phyloP scores from a whole-genome alignment of 2,329 filamentous ascomycete genomes.

The Diaporthe amygdali region DNA sequence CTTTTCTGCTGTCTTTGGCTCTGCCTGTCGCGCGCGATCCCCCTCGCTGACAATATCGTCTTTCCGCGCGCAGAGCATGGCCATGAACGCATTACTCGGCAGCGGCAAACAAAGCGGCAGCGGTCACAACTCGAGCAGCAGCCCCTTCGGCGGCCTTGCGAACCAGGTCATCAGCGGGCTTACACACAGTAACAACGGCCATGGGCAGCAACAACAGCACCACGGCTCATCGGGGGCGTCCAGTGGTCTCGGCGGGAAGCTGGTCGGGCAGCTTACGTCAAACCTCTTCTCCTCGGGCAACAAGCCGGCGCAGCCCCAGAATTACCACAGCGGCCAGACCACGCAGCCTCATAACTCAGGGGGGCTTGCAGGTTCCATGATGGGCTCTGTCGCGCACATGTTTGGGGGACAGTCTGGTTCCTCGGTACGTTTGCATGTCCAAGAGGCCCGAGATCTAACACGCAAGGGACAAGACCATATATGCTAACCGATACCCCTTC shows the following conservation, averaged over 20 bases:
- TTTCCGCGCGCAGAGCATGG: slow-evolving; percentile 54
- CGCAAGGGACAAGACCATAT: too few relatives aligned
- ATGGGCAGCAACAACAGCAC: slow-evolving; percentile 26
- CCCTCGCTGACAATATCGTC: slow-evolving; percentile 6
- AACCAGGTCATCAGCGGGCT: slow-evolving; percentile 52
- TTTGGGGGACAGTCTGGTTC: slow-evolving; percentile 54
- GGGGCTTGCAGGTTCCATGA: slow-evolving; percentile 55
- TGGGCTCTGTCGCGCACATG: slow-evolving; percentile 58
- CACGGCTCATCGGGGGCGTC: slow-evolving; percentile 33
- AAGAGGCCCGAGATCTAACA: background rate
- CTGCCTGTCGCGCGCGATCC: background rate
- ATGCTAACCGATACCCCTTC: background rate
- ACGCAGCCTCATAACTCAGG: slow-evolving; percentile 43
- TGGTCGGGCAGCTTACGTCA: slow-evolving; percentile 62
- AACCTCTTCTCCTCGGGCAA: slow-evolving; percentile 56
- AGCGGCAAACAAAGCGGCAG: slow-evolving; percentile 49
- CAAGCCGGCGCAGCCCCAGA: slow-evolving; percentile 54
- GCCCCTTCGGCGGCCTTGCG: slow-evolving; percentile 51
- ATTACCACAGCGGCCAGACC: slow-evolving; percentile 54
- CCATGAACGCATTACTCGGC: slow-evolving; percentile 62
- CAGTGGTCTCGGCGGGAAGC: slow-evolving; percentile 53
- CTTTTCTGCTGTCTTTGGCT: background rate
- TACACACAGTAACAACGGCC: slow-evolving; percentile 33
- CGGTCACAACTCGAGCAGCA: slow-evolving; percentile 43
- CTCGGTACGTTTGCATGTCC: slow-evolving; percentile 39